Evolutionary conservation across 179 eudicot genomes (phyloP), one percentile per base, ranked within the genome.

Genomic region (Beta lomatogona): DNA sequence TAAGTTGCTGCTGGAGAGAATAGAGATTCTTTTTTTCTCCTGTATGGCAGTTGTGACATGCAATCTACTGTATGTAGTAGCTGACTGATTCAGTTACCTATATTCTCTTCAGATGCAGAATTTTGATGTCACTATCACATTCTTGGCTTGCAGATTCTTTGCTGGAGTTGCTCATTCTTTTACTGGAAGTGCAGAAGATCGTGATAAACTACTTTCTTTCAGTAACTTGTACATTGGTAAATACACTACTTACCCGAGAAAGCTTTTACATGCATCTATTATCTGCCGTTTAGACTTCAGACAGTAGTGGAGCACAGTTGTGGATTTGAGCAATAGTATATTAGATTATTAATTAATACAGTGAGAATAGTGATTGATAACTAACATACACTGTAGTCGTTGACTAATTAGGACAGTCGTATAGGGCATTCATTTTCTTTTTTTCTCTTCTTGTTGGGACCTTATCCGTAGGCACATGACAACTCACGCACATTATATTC

Each of bases 121-220:
- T 80, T 76, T 14, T 78, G 54, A 82, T 36, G 53, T 73, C 63
- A 54, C 7, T 63, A 48, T 44, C 78, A 46, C 54, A 31, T 70
- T 84, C 76, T 73, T 69, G 46, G 64, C 61, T 76, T 73, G 54
- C 86, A 97, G 99, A 81, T 93, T 94, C 76, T 82, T 71, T 80
- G 89, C 89, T 83, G 99, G 99, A 70, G 98, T 94, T 82, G 93
- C 88, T 65, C 98, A 97, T 89, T 94, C 99, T 61, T 97, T 97
- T 82, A 97, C 97, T 84, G 99, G 97, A 77, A 88, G 86, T 82
- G 93, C 93, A 53, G 95, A 92, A 83, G 99, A 97, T 65, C 89
- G 91, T 65, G 97, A 94, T 85, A 90, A 86, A 85, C 91, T 97
- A 74, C 91, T 97, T 75, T 86, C 94, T 73, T 97, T 94, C 86